Conservation (phyloP, 2,329 filamentous ascomycete species). For the Lasiodiplodia sp. region DNA sequence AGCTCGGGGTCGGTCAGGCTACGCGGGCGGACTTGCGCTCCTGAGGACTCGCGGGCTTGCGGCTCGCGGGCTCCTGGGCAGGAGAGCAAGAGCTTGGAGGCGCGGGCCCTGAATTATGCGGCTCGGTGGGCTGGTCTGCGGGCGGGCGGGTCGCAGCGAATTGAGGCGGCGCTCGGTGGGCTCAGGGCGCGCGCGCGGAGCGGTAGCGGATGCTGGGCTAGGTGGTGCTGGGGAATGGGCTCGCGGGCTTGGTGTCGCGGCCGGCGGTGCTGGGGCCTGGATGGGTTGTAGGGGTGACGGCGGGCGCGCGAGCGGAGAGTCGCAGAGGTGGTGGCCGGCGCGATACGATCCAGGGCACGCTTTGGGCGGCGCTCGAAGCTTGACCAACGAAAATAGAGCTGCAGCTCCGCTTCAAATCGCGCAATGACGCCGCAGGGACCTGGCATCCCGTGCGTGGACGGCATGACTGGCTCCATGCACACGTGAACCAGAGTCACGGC, state of each 20-base stretch:
- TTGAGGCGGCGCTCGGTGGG: conserved; percentile 12
- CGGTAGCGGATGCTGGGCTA: conserved; percentile 22
- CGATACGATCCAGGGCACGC: conserved; percentile 25
- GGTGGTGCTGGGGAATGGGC: conserved; percentile 3
- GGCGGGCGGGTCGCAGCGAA: conserved; percentile 16
- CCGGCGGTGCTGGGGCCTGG: conserved; percentile 7
- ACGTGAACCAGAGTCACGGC: conserved; percentile 25
- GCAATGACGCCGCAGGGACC: conserved; percentile 26
- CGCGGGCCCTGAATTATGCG: background rate
- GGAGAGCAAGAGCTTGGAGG: conserved; percentile 9
- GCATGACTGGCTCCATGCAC: conserved; percentile 25
- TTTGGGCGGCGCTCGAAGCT: conserved; percentile 23
- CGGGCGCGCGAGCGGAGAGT: conserved; percentile 26
- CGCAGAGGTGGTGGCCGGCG: conserved; percentile 27
- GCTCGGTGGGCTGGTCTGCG: background rate
- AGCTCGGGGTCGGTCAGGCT: conserved; percentile 3
- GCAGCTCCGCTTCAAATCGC: conserved; percentile 27
- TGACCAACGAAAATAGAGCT: conserved; percentile 28
- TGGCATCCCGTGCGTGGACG: conserved; percentile 20
- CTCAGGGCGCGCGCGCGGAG: conserved; percentile 14
- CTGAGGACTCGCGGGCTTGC: conserved; percentile 20
- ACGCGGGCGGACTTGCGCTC: conserved; percentile 8
- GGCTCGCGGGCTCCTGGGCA: conserved; percentile 25
- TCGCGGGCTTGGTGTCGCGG: background rate
- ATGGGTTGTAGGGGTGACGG: conserved; percentile 26